These are phyloP conservation scores for Xanthoceras sorbifolium DNA, from an alignment of 345 rosid genomes.

Conservation along the genomic window DNA sequence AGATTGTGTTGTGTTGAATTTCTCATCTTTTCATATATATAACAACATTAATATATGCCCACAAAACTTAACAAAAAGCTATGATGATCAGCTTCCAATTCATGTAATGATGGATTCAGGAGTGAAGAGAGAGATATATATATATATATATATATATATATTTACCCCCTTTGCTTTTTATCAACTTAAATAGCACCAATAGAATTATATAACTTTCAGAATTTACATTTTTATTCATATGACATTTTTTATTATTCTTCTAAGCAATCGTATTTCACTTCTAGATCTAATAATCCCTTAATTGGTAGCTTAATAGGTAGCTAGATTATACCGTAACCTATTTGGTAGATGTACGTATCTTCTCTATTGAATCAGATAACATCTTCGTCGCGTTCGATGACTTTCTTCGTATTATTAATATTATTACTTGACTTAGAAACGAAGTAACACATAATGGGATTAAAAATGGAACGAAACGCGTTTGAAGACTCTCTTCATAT, in stretches of 20 bases:
- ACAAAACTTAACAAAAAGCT: neutral
- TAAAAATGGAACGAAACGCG: too few relatives aligned
- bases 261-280: too few relatives aligned
- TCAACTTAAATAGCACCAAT: neutral
- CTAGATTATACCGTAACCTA: neutral
- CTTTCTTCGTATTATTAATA: too few relatives aligned
- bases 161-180: neutral
- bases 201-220: too few relatives aligned
- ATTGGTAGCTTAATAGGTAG: too few relatives aligned
- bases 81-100: constrained; percentile 10
- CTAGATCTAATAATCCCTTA: too few relatives aligned
- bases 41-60: neutral
- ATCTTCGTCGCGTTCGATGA: neutral
- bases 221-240: too few relatives aligned
- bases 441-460: too few relatives aligned
- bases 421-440: too few relatives aligned
- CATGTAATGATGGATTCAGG: constrained; percentile 5
- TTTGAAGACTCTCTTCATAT: too few relatives aligned
- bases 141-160: neutral
- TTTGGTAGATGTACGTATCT: neutral
- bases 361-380: neutral
- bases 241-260: too few relatives aligned
- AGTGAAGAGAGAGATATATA: neutral
- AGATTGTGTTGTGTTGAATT: constrained; percentile 28
- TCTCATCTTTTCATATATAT: constrained; percentile 19